Evolutionary conservation across 257 asterid species (phyloP).

Genomic region (Salvia hispanica): DNA sequence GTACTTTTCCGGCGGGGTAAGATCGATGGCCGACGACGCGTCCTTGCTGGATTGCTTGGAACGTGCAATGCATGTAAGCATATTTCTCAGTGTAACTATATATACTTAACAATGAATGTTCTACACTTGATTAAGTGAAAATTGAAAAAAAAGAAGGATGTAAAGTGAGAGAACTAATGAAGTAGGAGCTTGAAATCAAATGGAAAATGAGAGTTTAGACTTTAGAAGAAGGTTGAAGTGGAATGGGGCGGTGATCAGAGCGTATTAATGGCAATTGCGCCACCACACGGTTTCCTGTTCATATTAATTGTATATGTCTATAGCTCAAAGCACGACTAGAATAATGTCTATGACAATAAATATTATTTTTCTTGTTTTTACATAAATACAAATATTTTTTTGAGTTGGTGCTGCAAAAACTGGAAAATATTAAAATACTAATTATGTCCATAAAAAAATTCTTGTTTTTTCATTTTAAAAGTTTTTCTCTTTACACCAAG

Average conservation of each 20-base stretch:
- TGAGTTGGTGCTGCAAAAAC: no score
- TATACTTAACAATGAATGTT: not conserved
- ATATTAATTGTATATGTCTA: slow-evolving; percentile 11
- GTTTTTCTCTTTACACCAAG: no score
- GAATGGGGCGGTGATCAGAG: slow-evolving; percentile 20
- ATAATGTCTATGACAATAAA: not conserved
- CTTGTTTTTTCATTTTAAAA: no score
- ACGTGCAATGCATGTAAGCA: slow-evolving; percentile 95
- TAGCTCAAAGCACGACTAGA: slow-evolving; percentile 18
- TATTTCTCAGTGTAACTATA: slow-evolving; percentile 31
- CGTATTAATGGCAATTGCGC: slow-evolving; percentile 52
- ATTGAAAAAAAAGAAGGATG: not conserved
- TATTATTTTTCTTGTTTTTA: no score
- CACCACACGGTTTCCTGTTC: slow-evolving; percentile 40
- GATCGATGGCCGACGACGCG: slow-evolving; percentile 32
- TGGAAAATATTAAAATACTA: no score
- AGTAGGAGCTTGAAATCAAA: slow-evolving; percentile 23
- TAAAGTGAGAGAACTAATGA: not conserved
- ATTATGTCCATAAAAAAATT: no score
- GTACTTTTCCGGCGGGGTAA: slow-evolving; percentile 31
- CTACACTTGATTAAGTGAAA: no score
- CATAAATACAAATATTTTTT: no score
- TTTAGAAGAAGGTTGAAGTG: not conserved
- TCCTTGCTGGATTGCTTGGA: slow-evolving; percentile 62
- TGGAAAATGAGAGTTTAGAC: slow-evolving; percentile 18